These are phyloP conservation scores for Avena eriantha DNA, from an alignment of 176 grass and related monocot genomes.

Conservation along the genomic window DNA sequence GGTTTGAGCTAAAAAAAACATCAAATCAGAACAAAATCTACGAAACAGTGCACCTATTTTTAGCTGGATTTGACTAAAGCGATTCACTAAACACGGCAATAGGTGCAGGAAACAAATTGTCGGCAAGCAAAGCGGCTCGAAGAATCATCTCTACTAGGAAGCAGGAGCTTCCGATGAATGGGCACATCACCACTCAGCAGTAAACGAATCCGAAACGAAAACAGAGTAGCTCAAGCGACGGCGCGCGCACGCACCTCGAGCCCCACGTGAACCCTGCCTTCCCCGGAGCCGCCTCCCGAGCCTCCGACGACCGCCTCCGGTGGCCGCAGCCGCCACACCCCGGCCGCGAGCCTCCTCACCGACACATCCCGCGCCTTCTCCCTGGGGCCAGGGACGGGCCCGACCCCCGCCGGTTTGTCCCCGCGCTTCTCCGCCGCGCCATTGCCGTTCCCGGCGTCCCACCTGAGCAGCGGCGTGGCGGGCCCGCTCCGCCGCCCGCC, in stretches of 20 bases:
- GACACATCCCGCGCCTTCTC: constrained; percentile 58
- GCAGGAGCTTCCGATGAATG: not conserved
- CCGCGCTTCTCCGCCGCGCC: constrained; percentile 1
- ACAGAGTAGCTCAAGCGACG: not conserved
- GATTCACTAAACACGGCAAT: not conserved
- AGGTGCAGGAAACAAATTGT: not conserved
- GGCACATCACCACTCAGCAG: not conserved
- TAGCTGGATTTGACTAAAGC: not conserved
- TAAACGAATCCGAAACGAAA: not conserved
- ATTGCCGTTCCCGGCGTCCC: constrained; percentile 49
- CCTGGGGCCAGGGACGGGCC: not conserved
- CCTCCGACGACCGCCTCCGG: constrained; percentile 52
- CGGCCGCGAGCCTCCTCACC: constrained; percentile 75
- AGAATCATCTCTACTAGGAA: not conserved
- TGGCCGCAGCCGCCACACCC: constrained; percentile 80
- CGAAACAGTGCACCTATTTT: not conserved
- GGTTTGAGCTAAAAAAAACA: not conserved
- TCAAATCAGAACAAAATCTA: not conserved
- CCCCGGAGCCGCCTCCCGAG: not conserved
- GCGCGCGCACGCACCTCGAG: constrained; percentile 43
- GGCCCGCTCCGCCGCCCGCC: constrained; percentile 68
- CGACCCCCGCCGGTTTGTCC: not conserved
- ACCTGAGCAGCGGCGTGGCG: constrained; percentile 73
- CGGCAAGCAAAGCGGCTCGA: not conserved
- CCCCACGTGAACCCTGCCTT: constrained; percentile 54